Percentiles rank a stretch among this genome's conserved stretches.
phyloP scores from a whole-genome alignment of 768 basidiomycete species.

The Tubosaeta sp. region DNA sequence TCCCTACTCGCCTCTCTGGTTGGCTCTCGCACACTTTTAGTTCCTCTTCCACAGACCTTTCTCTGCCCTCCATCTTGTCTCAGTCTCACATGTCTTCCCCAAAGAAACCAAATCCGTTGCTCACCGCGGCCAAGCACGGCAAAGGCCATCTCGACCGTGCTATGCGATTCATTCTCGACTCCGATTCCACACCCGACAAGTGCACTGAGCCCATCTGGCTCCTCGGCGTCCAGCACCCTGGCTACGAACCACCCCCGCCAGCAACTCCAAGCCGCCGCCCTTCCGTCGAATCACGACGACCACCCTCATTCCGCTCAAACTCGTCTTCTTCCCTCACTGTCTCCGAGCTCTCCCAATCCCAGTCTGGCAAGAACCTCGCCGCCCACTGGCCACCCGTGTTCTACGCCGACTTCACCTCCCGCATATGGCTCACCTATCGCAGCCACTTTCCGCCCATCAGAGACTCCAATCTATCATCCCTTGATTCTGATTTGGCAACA shows the following conservation, averaged over 20 bases:
- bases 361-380: conserved; percentile 26
- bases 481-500: conserved; percentile 35
- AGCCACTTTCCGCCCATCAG: conserved; percentile 80
- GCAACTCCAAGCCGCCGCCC: conserved; percentile 33
- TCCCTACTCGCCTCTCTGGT: conserved; percentile 72
- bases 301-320: conserved; percentile 43
- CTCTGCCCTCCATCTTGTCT: conserved; percentile 56
- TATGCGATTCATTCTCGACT: conserved; percentile 86
- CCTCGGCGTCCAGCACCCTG: conserved; percentile 76
- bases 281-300: conserved; percentile 38
- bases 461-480: conserved; percentile 47
- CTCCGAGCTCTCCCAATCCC: conserved; percentile 36
- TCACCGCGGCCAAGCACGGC: conserved; percentile 68
- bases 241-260: conserved; percentile 50
- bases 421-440: conserved; percentile 91
- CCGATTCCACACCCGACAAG: conserved; percentile 80
- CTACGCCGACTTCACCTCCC: conserved; percentile 83
- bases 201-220: conserved; percentile 86
- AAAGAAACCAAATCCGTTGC: conserved; percentile 49
- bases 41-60: conserved; percentile 67
- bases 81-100: conserved; percentile 41
- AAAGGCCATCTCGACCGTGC: conserved; percentile 79
- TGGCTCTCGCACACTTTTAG: conserved; percentile 81
- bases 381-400: conserved; percentile 76
- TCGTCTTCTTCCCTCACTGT: conserved; percentile 37